A percentile compares a stretch with the other conserved stretches of the same genome.
Evolutionary conservation across 2,329 filamentous ascomycete genomes (phyloP).

Genomic region (Fusarium nanum): DNA sequence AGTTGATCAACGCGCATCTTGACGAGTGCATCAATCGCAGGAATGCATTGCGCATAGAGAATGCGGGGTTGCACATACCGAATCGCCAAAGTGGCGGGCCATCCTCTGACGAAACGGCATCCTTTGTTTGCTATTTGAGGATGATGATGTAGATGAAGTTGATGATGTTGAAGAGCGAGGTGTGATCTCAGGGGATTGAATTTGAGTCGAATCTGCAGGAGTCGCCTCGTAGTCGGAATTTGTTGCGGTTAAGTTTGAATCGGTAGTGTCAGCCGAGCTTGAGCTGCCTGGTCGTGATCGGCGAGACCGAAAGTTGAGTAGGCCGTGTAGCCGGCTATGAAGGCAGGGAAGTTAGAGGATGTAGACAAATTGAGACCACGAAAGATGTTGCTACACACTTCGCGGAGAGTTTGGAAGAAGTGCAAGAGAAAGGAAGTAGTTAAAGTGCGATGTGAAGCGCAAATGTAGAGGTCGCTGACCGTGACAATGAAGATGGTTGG

Average conservation of each 20-base stretch:
- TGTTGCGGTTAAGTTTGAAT: constrained; percentile 35
- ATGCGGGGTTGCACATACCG: constrained; percentile 52
- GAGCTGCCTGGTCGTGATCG: constrained; percentile 38
- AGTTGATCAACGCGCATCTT: constrained; percentile 19
- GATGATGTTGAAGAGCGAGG: constrained; percentile 24
- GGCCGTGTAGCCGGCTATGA: constrained; percentile 39
- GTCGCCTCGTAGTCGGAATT: constrained; percentile 40
- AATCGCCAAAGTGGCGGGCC: constrained; percentile 61
- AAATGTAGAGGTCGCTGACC: not conserved
- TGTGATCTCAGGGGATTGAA: constrained; percentile 24
- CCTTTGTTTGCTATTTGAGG: constrained; percentile 41
- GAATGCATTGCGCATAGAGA: constrained; percentile 16
- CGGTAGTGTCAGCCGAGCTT: constrained; percentile 38
- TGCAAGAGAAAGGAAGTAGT: not conserved
- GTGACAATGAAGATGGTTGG: constrained; percentile 3
- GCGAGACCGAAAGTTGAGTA: constrained; percentile 40
- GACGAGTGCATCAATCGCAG: constrained; percentile 17
- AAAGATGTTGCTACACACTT: not conserved
- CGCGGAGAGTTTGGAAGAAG: not conserved
- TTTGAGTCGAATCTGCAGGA: constrained; percentile 24
- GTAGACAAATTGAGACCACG: not conserved
- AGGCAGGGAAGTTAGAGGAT: constrained; percentile 29
- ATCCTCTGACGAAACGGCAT: constrained; percentile 58
- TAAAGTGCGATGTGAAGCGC: not conserved
- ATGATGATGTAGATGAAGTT: constrained; percentile 26